phyloP scores from a whole-genome alignment of 164 flowering plant species.

The Tetrastigma voinierianum region DNA sequence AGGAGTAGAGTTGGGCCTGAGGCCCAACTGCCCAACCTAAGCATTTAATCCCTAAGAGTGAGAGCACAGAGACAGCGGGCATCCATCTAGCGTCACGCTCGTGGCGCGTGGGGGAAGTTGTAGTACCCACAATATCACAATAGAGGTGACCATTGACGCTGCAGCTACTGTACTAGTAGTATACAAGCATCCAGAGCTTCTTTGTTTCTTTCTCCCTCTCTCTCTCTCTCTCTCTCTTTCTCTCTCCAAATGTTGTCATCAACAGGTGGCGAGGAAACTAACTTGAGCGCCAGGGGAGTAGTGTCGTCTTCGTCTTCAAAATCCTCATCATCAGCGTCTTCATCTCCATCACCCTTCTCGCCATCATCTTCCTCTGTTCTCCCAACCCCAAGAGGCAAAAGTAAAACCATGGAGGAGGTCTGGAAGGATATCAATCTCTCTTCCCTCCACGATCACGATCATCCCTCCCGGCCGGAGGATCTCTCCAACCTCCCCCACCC shows the following conservation, averaged over 20 bases:
- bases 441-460: conserved; percentile 21
- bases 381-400: neutral
- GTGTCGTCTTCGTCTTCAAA: conserved; percentile 5
- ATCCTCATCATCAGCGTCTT: conserved; percentile 9
- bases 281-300: neutral
- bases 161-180: no score
- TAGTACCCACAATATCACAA: no score
- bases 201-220: neutral
- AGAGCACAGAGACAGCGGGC: no score
- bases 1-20: no score
- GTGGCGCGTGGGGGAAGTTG: no score
- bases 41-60: no score
- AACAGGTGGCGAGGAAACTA: neutral
- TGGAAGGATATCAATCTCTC: conserved; percentile 46
- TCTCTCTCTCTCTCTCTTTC: neutral
- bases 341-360: conserved; percentile 8
- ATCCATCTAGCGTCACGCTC: no score
- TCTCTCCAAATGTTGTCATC: conserved; percentile 22
- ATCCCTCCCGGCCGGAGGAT: neutral
- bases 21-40: no score
- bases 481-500: conserved; percentile 5
- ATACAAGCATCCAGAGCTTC: no score
- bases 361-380: neutral
- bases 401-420: conserved; percentile 43
- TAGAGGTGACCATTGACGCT: no score